Evolutionary conservation across 495 filamentous ascomycete genomes (phyloP), one percentile per base, ranked within the genome.

Genomic region (Penicillium soppii): DNA sequence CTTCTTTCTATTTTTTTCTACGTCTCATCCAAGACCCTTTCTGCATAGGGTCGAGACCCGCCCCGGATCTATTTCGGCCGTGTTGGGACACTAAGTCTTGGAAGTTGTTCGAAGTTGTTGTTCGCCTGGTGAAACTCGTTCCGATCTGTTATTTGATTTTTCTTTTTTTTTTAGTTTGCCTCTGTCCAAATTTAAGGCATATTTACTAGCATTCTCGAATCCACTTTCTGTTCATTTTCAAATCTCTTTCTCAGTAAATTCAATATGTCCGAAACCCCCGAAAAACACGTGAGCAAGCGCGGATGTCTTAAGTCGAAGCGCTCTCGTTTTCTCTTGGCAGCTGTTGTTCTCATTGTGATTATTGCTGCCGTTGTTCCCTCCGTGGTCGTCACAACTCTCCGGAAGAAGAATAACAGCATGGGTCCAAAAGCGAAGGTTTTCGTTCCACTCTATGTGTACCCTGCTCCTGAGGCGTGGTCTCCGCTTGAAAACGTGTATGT

Each of bases 391-490:
- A 60, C 65, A 13, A 59, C 63, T 13, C 54, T 65, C 15, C 63
- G 45, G 55, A 69, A 68, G 47, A 56, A 71, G 46, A 62, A 52
- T 43, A 65, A 58, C 65, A 66, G 45, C 52, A 73, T 74, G 71
- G 68, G 69, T 27, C 71, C 69, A 2, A 75, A 71, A 60, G 68
- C 71, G 21, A 70, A 63, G 43, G 66, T 81, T 30, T 67, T 82
- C 43, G 66, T 82, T 19, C 79, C 79, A 43, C 74, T 82, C 32
- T 82, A 82, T 66, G 70, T 81, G 39, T 82, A 82, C 59, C 79
- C 79, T 38, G 54, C 62, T 16, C 63, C 72, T n/a, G 65, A 61
- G 20, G 70, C 78, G 22, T 82, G 79, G 79, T 53, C 66, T 53
- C 76, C 78, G 33, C 58, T 82, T 50, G 63, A 73, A 59, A 55